Base-by-base conservation (phyloP, 495 filamentous ascomycete genomes). In the Penicillium crystallinum region DNA sequence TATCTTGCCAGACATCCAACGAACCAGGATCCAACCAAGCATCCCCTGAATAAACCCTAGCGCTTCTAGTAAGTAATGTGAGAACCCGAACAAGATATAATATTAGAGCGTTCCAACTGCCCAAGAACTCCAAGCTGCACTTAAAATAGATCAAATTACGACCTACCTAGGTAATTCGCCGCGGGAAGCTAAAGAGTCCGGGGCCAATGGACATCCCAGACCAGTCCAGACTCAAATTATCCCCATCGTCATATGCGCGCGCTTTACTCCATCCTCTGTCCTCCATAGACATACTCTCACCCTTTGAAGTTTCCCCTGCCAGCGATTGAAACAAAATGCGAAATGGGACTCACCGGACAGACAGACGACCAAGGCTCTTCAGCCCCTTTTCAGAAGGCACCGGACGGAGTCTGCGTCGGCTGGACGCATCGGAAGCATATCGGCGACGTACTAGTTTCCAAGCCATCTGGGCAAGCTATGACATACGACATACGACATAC, bases 361-460 rank as follows among this genome's bases (percentile, higher is more conserved):
- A 23, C n/a, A n/a, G n/a, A n/a, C n/a, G n/a, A n/a, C 29, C 48
- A 41, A 12, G 33, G n/a, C 34, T 38, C 51, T 34, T 36, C 21
- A 46, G 22, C 50, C 18, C 39, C 34, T 44, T 45, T 46, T 40
- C 18, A 34, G 18, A 36, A 27, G 7, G 23, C 7, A 22, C 25
- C n/a, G n/a, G n/a, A n/a, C n/a, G n/a, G n/a, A 25, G 29, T 25
- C 9, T 39, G 30, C 29, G 54, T n/a, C 33, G 56, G 53, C 34
- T 47, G 42, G 41, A 27, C 57, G 43, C 50, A 54, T 63, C 46
- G 38, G 56, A 45, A 19, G 21, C 11, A 27, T 51, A 30, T 51
- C 33, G 35, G 47, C 49, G 49, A 48, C 22, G 23, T 38, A 54
- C 50, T 52, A 52, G 53, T 64, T 62, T 59, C 44, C 58, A 62